These are phyloP conservation scores for Pterocarpus santalinus DNA, from an alignment of 306 rosid genomes.

Conservation along the genomic window DNA sequence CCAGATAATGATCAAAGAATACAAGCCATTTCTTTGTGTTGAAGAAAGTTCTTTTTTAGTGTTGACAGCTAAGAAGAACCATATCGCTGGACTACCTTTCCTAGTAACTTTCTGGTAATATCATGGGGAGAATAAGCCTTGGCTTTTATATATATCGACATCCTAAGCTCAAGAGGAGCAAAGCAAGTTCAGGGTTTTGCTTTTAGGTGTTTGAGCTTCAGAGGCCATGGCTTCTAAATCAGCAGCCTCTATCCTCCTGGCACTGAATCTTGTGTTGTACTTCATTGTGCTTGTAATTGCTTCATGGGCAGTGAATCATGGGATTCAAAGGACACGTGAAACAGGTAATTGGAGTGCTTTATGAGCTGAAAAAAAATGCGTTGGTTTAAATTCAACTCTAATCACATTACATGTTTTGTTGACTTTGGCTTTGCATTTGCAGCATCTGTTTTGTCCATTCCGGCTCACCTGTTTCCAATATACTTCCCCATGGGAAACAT, in stretches of 20 bases:
- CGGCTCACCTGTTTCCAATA: conserved; percentile 79
- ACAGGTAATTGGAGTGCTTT: conserved; percentile 56
- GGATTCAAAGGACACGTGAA: conserved; percentile 71
- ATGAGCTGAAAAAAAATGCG: background rate
- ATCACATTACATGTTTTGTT: background rate
- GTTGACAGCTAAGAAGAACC: conserved; percentile 52
- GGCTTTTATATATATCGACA: conserved; percentile 21
- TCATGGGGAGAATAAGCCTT: conserved; percentile 2
- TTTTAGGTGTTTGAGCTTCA: conserved; percentile 34
- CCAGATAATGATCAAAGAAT: conserved; percentile 60
- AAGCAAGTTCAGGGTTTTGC: conserved; percentile 33
- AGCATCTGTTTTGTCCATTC: conserved; percentile 73
- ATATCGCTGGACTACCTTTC: conserved; percentile 32
- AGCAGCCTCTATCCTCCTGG: conserved; percentile 64
- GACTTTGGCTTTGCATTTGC: conserved; percentile 43
- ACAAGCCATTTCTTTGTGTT: conserved; percentile 57
- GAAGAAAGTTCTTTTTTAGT: conserved; percentile 54
- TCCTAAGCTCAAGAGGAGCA: conserved; percentile 20
- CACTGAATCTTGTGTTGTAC: conserved; percentile 71
- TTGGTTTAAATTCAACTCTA: background rate
- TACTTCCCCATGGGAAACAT: conserved; percentile 85
- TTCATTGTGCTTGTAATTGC: conserved; percentile 73
- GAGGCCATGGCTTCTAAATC: conserved; percentile 73
- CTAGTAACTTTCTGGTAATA: conserved; percentile 22
- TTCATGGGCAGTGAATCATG: conserved; percentile 90